Evolutionary conservation across 768 basidiomycete genomes (phyloP), one percentile per base, ranked within the genome.

Genomic region (Coprinopsis strossmayeri): DNA sequence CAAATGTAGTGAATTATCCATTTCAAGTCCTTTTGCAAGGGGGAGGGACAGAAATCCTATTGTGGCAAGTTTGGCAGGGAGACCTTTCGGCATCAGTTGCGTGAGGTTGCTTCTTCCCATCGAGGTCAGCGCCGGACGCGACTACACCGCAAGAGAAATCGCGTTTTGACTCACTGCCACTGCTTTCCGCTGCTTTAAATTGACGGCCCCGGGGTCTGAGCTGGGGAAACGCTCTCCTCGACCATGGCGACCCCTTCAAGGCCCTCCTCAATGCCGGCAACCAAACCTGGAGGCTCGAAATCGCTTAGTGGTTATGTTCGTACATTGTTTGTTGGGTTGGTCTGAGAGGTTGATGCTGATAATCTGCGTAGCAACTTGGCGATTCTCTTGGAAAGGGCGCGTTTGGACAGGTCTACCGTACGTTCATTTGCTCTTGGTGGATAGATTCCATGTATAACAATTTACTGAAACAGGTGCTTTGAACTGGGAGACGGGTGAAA

Each of bases 401-500:
- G 42, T 93, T 92, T 60, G 93, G 91, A n/a, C 91, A 92, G 66
- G 93, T 97, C 55, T 97, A 93, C 67, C 86, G 93, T 89, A 70
- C 64, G 90, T 81, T 35, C 49, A 40, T n/a, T n/a, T n/a, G n/a
- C n/a, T n/a, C n/a, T n/a, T n/a, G n/a, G n/a, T n/a, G n/a, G n/a
- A n/a, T n/a, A n/a, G n/a, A n/a, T n/a, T n/a, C n/a, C n/a, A n/a
- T n/a, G n/a, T n/a, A n/a, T n/a, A n/a, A n/a, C n/a, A n/a, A n/a
- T n/a, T 51, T 34, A 9, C 34, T 50, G 59, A 43, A 56, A 28
- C 55, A 91, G 89, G 89, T 56, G 89, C 88, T 41, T 70, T 95
- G 61, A 94, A 95, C 59, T 93, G 91, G 86, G 87, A 89, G 13
- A 97, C 92, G 21, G 96, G 96, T 21, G 96, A 98, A 71, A 96